Conservation (phyloP, 345 rosid species). For the Clausena lansium region DNA sequence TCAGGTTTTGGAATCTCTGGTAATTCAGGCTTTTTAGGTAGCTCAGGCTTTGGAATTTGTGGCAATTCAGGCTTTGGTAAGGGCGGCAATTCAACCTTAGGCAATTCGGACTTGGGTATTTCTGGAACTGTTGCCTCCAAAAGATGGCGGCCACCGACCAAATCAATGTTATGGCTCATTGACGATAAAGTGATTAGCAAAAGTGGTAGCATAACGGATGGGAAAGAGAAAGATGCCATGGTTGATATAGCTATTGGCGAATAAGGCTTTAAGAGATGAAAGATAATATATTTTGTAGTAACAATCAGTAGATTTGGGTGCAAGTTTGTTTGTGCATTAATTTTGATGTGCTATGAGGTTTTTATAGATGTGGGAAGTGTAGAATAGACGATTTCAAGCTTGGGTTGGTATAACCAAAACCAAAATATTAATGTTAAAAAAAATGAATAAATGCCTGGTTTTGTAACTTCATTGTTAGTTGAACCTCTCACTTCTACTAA, state of each 20-base stretch:
- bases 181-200: background rate
- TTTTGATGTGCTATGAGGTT: background rate
- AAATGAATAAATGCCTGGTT: background rate
- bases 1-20: constrained; percentile 8
- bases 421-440: background rate
- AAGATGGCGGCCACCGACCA: constrained; percentile 17
- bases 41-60: background rate
- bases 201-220: background rate
- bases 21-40: background rate
- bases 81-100: background rate
- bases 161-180: background rate
- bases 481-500: background rate
- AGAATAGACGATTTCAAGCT: background rate
- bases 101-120: background rate
- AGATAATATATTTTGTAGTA: background rate
- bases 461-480: background rate
- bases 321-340: background rate
- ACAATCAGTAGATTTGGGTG: background rate
- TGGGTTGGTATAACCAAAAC: background rate
- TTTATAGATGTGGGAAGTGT: background rate
- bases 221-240: background rate
- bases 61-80: background rate
- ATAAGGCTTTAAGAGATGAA: background rate
- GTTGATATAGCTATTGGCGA: background rate
- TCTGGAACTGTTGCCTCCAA: constrained; percentile 16